Evolutionary conservation across 805 yeast species (phyloP).

Genomic region (Candida anglica): DNA sequence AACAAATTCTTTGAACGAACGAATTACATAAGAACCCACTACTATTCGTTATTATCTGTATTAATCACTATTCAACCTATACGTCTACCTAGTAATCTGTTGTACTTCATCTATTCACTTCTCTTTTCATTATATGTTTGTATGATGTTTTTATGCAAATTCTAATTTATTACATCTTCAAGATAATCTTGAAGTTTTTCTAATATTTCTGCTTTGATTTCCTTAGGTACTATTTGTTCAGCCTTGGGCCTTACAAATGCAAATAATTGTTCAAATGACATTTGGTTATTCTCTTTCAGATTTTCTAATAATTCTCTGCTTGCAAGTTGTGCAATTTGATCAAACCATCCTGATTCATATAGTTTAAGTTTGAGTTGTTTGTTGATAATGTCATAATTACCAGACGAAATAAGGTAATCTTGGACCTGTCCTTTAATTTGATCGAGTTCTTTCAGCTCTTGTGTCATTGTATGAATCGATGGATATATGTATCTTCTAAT

Average conservation of each 20-base stretch:
- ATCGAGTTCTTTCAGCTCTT: conserved; percentile 33
- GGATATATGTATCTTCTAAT: too few species aligned
- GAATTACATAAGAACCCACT: too few species aligned
- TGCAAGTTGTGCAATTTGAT: conserved; percentile 62
- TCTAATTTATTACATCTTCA: conserved; percentile 36
- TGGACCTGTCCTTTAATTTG: conserved; percentile 60
- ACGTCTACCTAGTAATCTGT: too few species aligned
- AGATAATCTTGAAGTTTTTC: conserved; percentile 56
- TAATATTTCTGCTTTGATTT: conserved; percentile 57
- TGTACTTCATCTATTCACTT: too few species aligned
- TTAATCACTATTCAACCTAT: too few species aligned
- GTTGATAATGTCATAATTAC: conserved; percentile 76
- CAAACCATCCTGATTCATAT: conserved; percentile 83
- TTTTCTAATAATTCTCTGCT: conserved; percentile 38
- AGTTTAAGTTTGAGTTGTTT: conserved; percentile 59
- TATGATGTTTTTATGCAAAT: too few species aligned
- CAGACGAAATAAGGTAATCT: conserved; percentile 66
- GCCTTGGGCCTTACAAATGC: conserved; percentile 62
- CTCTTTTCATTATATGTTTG: too few species aligned
- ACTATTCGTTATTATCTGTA: too few species aligned
- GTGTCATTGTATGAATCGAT: conserved; percentile 12
- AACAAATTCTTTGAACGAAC: too few species aligned
- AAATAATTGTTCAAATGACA: conserved; percentile 52
- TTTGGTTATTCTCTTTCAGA: conserved; percentile 11
- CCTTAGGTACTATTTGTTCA: conserved; percentile 63